These are phyloP conservation scores for Candida nemodendra DNA, from an alignment of 805 yeast genomes.

Conservation along the genomic window DNA sequence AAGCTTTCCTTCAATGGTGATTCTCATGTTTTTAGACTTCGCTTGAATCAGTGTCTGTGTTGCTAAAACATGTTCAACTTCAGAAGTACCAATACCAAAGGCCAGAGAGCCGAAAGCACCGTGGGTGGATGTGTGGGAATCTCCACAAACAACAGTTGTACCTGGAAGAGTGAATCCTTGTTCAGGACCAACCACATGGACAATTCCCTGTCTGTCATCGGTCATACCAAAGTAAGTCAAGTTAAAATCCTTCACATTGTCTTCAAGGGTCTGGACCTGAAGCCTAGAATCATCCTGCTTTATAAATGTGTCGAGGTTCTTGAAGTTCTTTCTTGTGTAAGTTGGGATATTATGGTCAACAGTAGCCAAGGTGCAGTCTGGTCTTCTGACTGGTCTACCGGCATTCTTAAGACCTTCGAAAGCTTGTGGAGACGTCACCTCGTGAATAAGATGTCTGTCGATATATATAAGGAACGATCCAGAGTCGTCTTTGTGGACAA, in stretches of 20 bases:
- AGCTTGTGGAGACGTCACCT: slow-evolving; percentile 99
- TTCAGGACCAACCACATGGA: slow-evolving; percentile 98
- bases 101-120: slow-evolving; percentile 98
- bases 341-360: slow-evolving; percentile 98
- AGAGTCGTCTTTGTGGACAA: slow-evolving; percentile 85
- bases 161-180: slow-evolving; percentile 99
- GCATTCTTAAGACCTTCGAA: slow-evolving; percentile 93
- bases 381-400: slow-evolving; percentile 84
- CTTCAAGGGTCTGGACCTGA: slow-evolving; percentile 89
- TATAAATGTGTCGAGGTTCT: slow-evolving; percentile 74
- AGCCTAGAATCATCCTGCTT: slow-evolving; percentile 87
- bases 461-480: slow-evolving; percentile 87
- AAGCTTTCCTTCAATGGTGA: slow-evolving; percentile 79
- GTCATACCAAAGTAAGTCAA: slow-evolving; percentile 93
- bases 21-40: slow-evolving; percentile 94
- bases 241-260: slow-evolving; percentile 86
- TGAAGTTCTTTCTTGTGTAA: slow-evolving; percentile 73
- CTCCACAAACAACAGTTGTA: slow-evolving; percentile 98
- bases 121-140: slow-evolving; percentile 97
- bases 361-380: slow-evolving; percentile 90
- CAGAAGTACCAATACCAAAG: slow-evolving; percentile 98
- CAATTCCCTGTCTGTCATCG: slow-evolving; percentile 95
- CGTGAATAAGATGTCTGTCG: slow-evolving; percentile 97
- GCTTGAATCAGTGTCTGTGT: slow-evolving; percentile 95
- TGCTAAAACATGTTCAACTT: slow-evolving; percentile 97